These are phyloP conservation scores for Vaccinium myrtillus DNA, from an alignment of 148 eudicot genomes.

Conservation along the genomic window DNA sequence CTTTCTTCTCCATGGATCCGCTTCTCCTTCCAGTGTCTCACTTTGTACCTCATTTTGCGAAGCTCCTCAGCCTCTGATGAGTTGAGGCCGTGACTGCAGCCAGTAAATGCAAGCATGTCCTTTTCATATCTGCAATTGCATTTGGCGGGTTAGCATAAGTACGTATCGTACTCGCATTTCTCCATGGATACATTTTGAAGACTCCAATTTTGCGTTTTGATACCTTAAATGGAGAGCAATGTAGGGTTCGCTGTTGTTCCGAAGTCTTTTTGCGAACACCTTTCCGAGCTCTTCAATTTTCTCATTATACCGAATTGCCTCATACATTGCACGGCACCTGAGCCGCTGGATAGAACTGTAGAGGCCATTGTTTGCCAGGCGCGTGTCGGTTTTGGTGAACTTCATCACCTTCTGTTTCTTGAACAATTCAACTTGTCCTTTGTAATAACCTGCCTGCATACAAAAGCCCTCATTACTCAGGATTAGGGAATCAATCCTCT, in stretches of 20 bases:
- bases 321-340: conserved; percentile 55
- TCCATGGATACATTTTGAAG: background rate
- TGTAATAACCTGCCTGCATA: conserved; percentile 40
- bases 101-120: conserved; percentile 65
- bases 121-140: conserved; percentile 46
- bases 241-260: conserved; percentile 27
- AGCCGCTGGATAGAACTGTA: conserved; percentile 40
- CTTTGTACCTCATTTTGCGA: conserved; percentile 30
- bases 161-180: background rate
- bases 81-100: conserved; percentile 49
- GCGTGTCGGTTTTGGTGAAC: conserved; percentile 46
- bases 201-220: background rate
- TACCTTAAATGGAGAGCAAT: conserved; percentile 64
- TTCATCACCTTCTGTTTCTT: conserved; percentile 38
- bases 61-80: conserved; percentile 43
- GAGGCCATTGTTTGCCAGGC: conserved; percentile 50
- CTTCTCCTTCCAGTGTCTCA: conserved; percentile 58
- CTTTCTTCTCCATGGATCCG: conserved; percentile 35
- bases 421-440: conserved; percentile 23
- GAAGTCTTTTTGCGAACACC: conserved; percentile 33
- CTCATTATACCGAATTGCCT: conserved; percentile 41
- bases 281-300: conserved; percentile 42
- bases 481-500: background rate
- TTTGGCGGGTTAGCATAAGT: background rate
- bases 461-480: background rate